phyloP scores from a whole-genome alignment of 139 green algal species.

The Chlorella sp. region DNA sequence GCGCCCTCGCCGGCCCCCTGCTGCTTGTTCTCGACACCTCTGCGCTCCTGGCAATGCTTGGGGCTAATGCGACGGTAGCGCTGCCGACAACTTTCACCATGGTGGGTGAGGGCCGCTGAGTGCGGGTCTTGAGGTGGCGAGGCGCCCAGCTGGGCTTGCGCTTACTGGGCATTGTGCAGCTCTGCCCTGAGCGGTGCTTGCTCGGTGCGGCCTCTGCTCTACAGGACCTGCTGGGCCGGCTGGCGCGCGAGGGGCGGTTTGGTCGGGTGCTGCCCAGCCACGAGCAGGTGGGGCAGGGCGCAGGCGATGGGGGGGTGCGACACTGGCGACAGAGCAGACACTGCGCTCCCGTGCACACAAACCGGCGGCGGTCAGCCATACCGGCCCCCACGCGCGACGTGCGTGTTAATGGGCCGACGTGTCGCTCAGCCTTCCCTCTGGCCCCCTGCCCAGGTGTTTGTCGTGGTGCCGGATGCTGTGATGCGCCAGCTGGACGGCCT shows the following conservation, averaged over 20 bases:
- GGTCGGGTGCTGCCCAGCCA: constrained; percentile 50
- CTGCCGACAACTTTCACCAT: constrained; percentile 29
- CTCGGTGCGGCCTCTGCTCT: too few species aligned
- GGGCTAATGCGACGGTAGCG: constrained; percentile 25
- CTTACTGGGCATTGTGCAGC: too few species aligned
- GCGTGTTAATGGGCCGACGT: too few species aligned
- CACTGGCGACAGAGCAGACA: neutral
- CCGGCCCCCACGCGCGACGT: too few species aligned
- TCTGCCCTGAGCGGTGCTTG: too few species aligned
- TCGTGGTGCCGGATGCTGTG: constrained; percentile 69
- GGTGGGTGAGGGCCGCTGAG: too few species aligned
- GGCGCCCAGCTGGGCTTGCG: too few species aligned
- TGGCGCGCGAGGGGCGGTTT: constrained; percentile 58
- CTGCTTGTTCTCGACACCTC: constrained; percentile 79
- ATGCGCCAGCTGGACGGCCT: constrained; percentile 80
- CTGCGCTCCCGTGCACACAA: too few species aligned
- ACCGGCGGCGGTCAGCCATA: too few species aligned
- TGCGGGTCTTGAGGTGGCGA: too few species aligned
- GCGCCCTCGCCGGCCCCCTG: constrained; percentile 49
- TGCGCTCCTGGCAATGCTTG: constrained; percentile 74
- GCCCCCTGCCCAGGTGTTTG: constrained; percentile 44
- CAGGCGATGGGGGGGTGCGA: neutral
- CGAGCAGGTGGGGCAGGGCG: constrained; percentile 26
- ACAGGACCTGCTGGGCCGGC: constrained; percentile 32
- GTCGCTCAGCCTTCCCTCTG: neutral